Conservation (phyloP, 768 basidiomycete species). For the Mycena pura region DNA sequence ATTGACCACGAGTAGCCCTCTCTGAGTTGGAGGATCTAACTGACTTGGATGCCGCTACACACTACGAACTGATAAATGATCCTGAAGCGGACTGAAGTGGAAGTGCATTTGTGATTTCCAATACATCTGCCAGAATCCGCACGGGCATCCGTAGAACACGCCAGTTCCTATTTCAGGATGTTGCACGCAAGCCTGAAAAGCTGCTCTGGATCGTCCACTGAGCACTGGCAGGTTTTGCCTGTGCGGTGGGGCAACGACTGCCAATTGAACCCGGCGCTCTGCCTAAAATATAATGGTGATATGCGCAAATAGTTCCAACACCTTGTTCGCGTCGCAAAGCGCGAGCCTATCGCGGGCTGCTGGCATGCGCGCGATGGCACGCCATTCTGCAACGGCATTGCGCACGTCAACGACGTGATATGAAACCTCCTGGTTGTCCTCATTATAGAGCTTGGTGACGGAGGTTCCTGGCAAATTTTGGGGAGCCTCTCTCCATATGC, state of each 20-base stretch:
- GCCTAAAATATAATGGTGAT: not conserved
- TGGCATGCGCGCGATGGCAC: too few species aligned
- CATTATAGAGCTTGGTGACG: slow-evolving; percentile 3
- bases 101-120: not conserved
- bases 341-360: too few species aligned
- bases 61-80: not conserved
- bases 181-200: not conserved
- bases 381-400: not conserved
- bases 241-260: not conserved
- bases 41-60: not conserved
- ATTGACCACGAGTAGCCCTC: not conserved
- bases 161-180: not conserved
- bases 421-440: not conserved
- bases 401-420: not conserved
- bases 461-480: not conserved
- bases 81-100: not conserved
- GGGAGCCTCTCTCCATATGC: not conserved
- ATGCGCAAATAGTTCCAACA: slow-evolving; percentile 11
- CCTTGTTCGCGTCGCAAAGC: not conserved
- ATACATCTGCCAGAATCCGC: not conserved
- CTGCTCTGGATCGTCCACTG: not conserved
- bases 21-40: too few species aligned
- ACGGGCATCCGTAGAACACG: not conserved
- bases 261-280: not conserved
- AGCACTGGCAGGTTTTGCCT: not conserved